These are phyloP conservation scores for Cladochytrium replicatum DNA, from an alignment of 192 early-diverging fungal genomes.

Conservation along the genomic window DNA sequence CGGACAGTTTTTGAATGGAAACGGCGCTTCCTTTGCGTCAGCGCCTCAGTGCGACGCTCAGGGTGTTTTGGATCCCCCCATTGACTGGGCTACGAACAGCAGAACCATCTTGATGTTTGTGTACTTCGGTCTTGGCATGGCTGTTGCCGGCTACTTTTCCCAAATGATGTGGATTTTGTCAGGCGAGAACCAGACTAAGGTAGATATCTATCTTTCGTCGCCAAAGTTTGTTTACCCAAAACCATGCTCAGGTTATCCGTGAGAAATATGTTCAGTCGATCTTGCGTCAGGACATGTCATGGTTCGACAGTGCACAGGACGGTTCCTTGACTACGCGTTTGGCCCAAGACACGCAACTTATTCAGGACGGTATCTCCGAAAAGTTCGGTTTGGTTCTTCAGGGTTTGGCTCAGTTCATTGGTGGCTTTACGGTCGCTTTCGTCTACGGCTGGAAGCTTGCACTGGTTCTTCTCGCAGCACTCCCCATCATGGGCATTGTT, in stretches of 20 bases:
- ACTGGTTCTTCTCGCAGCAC: slow-evolving; percentile 65
- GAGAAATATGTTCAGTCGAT: slow-evolving; percentile 22
- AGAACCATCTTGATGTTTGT: slow-evolving; percentile 7
- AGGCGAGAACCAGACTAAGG: slow-evolving; percentile 27
- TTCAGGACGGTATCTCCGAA: slow-evolving; percentile 45
- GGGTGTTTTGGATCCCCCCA: no score
- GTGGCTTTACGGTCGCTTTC: slow-evolving; percentile 41
- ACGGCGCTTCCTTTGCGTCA: no score
- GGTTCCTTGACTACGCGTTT: slow-evolving; percentile 38
- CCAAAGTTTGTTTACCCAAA: slow-evolving; percentile 21
- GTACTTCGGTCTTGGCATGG: slow-evolving; percentile 3
- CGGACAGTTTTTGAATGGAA: slow-evolving; percentile 17
- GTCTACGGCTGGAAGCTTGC: slow-evolving; percentile 71
- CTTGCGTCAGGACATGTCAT: slow-evolving; percentile 33
- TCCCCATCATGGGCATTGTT: slow-evolving; percentile 59
- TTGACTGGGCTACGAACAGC: no score
- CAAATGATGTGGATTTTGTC: slow-evolving; percentile 25
- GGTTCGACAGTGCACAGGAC: slow-evolving; percentile 34
- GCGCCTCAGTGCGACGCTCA: no score
- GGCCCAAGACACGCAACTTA: slow-evolving; percentile 36
- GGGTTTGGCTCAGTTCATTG: slow-evolving; percentile 23
- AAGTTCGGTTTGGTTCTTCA: slow-evolving; percentile 39
- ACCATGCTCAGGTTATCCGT: slow-evolving; percentile 25
- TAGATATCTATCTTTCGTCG: slow-evolving; percentile 5
- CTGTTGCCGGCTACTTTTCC: slow-evolving; percentile 16